Evolutionary conservation across 1,139 yeast genomes (phyloP).

Genomic region (Pichia sp.): DNA sequence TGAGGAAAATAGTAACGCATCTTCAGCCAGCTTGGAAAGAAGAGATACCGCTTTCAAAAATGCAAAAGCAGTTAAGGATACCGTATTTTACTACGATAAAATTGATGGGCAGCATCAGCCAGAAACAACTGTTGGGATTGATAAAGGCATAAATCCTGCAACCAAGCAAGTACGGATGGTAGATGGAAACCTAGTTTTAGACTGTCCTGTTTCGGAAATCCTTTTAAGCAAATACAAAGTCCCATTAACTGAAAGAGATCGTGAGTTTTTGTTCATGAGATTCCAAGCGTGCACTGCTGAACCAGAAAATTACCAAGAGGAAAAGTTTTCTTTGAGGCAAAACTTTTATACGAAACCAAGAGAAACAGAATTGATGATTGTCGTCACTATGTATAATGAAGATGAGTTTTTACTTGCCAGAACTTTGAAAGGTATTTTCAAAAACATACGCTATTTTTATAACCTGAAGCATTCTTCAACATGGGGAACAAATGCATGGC

Average conservation of each 20-base stretch:
- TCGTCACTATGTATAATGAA: conserved; percentile 79
- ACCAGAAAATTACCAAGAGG: conserved; percentile 55
- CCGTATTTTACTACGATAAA: conserved; percentile 22
- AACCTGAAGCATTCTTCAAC: conserved; percentile 52
- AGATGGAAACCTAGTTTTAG: conserved; percentile 70
- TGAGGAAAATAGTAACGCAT: conserved; percentile 13
- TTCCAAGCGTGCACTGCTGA: conserved; percentile 82
- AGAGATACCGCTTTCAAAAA: conserved; percentile 15
- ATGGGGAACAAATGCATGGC: conserved; percentile 84
- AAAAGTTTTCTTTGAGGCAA: conserved; percentile 63
- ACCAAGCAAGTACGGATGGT: conserved; percentile 40
- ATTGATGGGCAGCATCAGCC: conserved; percentile 45
- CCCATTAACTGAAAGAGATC: conserved; percentile 44
- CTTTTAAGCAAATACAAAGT: conserved; percentile 52
- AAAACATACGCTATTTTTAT: conserved; percentile 61
- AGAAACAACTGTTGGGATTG: conserved; percentile 20
- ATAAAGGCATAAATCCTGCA: conserved; percentile 11
- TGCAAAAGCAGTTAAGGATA: conserved; percentile 19
- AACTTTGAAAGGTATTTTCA: conserved; percentile 73
- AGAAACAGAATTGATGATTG: conserved; percentile 67
- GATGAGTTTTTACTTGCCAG: conserved; percentile 67
- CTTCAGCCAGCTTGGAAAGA: conserved; percentile 4
- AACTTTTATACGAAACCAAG: conserved; percentile 62
- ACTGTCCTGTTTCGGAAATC: conserved; percentile 69
- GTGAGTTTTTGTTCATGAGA: conserved; percentile 74